Percentiles rank a stretch among this genome's conserved stretches.
Evolutionary conservation across 2,329 filamentous ascomycete species (phyloP).

Genomic region (Aspergillus glaucus): DNA sequence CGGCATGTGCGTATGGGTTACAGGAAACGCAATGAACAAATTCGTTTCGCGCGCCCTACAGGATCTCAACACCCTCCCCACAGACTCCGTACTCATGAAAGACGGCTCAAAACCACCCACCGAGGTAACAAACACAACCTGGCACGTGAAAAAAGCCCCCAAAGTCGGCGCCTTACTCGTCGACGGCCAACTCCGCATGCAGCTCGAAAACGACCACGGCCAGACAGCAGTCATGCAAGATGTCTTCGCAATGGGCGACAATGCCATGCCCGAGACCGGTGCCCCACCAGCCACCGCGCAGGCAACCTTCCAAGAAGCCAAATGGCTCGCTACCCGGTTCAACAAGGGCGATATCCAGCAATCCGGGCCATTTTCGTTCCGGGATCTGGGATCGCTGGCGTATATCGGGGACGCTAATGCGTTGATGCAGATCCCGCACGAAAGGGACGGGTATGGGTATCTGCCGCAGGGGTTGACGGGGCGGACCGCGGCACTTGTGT

Average conservation of each 20-base stretch:
- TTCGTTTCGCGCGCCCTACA: slow-evolving; percentile 23
- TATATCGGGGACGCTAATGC: slow-evolving; percentile 55
- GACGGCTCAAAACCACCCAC: slow-evolving; percentile 5
- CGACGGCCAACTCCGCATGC: slow-evolving; percentile 51
- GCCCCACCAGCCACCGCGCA: slow-evolving; percentile 53
- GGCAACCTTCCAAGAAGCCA: slow-evolving; percentile 53
- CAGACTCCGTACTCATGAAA: slow-evolving; percentile 22
- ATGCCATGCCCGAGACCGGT: slow-evolving; percentile 47
- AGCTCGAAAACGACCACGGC: slow-evolving; percentile 38
- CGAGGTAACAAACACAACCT: slow-evolving; percentile 22
- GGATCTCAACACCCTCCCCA: slow-evolving; percentile 28
- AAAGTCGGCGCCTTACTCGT: slow-evolving; percentile 48
- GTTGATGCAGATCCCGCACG: slow-evolving; percentile 46
- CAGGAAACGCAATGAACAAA: slow-evolving; percentile 32
- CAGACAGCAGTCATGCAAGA: slow-evolving; percentile 43
- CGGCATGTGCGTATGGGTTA: slow-evolving; percentile 56
- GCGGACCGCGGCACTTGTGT: slow-evolving; percentile 36
- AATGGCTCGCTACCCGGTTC: slow-evolving; percentile 50
- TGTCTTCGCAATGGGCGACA: slow-evolving; percentile 53
- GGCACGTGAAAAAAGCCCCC: slow-evolving; percentile 47
- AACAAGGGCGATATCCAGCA: slow-evolving; percentile 43
- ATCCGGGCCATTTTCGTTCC: slow-evolving; percentile 46
- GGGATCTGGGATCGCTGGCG: slow-evolving; percentile 53
- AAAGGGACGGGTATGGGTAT: slow-evolving; percentile 16
- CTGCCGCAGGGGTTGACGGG: slow-evolving; percentile 35